These are phyloP conservation scores for Eremothecium sinecaudum DNA, from an alignment of 1,139 yeast genomes.

Conservation along the genomic window DNA sequence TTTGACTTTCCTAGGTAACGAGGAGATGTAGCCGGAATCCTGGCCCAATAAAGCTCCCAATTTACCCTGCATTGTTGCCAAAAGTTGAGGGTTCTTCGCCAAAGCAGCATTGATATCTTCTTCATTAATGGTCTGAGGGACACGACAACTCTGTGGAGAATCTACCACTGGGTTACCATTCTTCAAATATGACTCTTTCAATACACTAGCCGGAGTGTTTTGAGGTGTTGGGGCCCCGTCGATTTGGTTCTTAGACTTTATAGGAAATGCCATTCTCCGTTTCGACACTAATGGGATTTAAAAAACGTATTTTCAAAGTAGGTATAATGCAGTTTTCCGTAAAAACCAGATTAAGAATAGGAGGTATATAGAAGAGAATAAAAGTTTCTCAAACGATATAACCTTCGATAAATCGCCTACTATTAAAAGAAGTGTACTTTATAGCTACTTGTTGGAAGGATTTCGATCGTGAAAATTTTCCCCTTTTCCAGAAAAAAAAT, in stretches of 20 bases:
- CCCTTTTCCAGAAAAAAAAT: no score
- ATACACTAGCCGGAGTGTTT: constrained; percentile 87
- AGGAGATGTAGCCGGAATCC: constrained; percentile 76
- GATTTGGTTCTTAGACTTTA: constrained; percentile 35
- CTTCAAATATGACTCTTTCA: constrained; percentile 61
- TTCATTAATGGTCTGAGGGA: constrained; percentile 65
- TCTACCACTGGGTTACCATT: constrained; percentile 54
- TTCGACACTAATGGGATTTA: no score
- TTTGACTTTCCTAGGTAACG: constrained; percentile 66
- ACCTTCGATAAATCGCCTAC: no score
- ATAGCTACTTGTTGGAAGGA: no score
- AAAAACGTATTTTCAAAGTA: no score
- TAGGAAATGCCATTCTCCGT: constrained; percentile 27
- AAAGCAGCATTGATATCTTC: constrained; percentile 33
- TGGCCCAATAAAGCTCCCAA: constrained; percentile 77
- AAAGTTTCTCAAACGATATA: no score
- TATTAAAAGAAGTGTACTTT: no score
- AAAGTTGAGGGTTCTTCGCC: constrained; percentile 23
- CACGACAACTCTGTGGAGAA: constrained; percentile 19
- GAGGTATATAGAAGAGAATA: no score
- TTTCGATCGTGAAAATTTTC: no score
- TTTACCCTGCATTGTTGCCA: constrained; percentile 75
- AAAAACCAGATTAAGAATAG: no score
- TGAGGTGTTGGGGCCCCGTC: constrained; percentile 98
- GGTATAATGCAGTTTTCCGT: no score